A percentile compares a stretch with the other conserved stretches of the same genome.
phyloP scores from a whole-genome alignment of 2,329 filamentous ascomycete genomes.

The Cladosporium sphaerospermum region DNA sequence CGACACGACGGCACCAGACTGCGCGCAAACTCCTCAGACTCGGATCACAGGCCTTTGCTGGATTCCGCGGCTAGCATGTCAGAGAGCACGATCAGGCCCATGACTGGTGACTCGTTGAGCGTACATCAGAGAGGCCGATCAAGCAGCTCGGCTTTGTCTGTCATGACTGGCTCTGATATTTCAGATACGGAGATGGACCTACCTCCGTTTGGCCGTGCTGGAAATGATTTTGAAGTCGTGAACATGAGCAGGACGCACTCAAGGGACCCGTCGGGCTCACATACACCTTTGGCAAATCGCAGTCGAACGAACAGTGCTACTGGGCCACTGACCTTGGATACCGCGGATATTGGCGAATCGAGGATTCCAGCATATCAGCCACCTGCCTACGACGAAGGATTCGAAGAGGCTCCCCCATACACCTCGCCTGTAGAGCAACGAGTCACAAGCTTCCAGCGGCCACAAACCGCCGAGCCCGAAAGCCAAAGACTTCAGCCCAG shows the following conservation, averaged over 20 bases:
- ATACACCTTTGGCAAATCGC: slow-evolving; percentile 17
- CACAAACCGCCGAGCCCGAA: neutral
- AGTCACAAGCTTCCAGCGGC: slow-evolving; percentile 13
- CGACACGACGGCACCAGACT: slow-evolving; percentile 71
- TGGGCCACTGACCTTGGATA: slow-evolving; percentile 22
- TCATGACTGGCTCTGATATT: slow-evolving; percentile 33
- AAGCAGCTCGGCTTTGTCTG: slow-evolving; percentile 35
- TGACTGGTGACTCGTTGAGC: slow-evolving; percentile 22
- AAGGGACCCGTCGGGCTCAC: slow-evolving; percentile 18
- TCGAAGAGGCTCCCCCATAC: slow-evolving; percentile 45
- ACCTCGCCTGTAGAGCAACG: slow-evolving; percentile 33
- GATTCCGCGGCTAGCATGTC: slow-evolving; percentile 64
- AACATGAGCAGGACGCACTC: slow-evolving; percentile 29
- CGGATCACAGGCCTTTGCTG: slow-evolving; percentile 64
- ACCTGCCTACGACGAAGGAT: slow-evolving; percentile 31
- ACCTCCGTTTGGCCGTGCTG: slow-evolving; percentile 27
- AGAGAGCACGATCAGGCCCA: slow-evolving; percentile 23
- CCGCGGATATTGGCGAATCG: slow-evolving; percentile 26
- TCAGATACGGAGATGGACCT: slow-evolving; percentile 18
- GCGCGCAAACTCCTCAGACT: slow-evolving; percentile 66
- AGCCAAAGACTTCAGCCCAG: neutral
- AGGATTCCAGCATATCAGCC: slow-evolving; percentile 28
- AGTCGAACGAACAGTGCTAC: slow-evolving; percentile 24
- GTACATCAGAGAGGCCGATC: slow-evolving; percentile 40
- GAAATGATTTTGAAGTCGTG: slow-evolving; percentile 40